Percentiles rank a stretch among this genome's conserved stretches.
Conservation (phyloP, 345 rosid species). For the Pugionium cornutum region DNA sequence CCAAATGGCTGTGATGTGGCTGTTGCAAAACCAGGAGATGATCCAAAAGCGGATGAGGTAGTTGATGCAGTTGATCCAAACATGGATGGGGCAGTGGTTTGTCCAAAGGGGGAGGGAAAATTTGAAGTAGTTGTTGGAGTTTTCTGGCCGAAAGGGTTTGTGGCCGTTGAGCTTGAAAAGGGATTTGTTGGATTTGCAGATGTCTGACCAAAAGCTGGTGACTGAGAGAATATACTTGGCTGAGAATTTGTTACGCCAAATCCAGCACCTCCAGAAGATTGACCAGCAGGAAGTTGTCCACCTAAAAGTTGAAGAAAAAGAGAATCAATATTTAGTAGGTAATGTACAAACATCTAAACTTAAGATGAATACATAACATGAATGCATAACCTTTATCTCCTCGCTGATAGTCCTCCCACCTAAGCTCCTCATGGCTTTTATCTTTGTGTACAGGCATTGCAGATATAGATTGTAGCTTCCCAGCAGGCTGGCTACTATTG, state of each 20-base stretch:
- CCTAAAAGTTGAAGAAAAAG: slow-evolving; percentile 50
- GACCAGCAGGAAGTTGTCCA: slow-evolving; percentile 68
- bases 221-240: slow-evolving; percentile 52
- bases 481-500: slow-evolving; percentile 54
- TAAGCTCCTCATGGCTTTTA: slow-evolving; percentile 85
- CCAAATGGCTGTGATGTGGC: slow-evolving; percentile 50
- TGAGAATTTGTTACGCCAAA: slow-evolving; percentile 51
- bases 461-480: slow-evolving; percentile 79
- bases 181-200: slow-evolving; percentile 57
- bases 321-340: slow-evolving; percentile 16
- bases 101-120: slow-evolving; percentile 41
- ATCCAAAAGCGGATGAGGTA: slow-evolving; percentile 45
- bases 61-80: slow-evolving; percentile 55
- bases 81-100: slow-evolving; percentile 44
- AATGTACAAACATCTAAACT: slow-evolving; percentile 19
- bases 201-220: slow-evolving; percentile 52
- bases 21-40: slow-evolving; percentile 55
- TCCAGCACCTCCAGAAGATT: slow-evolving; percentile 54
- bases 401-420: slow-evolving; percentile 93
- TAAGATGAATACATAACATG: slow-evolving; percentile 4
- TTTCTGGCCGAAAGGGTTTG: slow-evolving; percentile 59
- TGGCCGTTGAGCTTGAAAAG: slow-evolving; percentile 46
- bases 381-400: slow-evolving; percentile 85
- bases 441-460: slow-evolving; percentile 77
- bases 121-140: slow-evolving; percentile 45